A percentile compares a stretch with the other conserved stretches of the same genome.
phyloP scores from a whole-genome alignment of 202 grass and related monocot species.

The Hordeum pubiflorum region DNA sequence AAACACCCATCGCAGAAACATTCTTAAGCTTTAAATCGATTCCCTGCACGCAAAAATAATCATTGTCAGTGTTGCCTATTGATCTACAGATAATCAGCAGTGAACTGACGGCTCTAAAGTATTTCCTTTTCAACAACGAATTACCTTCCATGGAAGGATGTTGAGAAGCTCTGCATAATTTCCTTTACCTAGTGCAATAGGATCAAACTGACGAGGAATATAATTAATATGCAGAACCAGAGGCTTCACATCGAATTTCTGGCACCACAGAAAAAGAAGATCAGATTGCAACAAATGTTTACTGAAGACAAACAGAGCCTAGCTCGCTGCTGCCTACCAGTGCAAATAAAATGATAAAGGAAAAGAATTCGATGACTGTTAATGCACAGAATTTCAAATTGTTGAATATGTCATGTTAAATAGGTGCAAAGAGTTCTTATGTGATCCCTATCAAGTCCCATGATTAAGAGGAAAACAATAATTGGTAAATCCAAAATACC shows the following conservation, averaged over 20 bases:
- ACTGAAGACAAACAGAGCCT: slow-evolving; percentile 8
- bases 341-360: not conserved
- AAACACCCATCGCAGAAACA: slow-evolving; percentile 90
- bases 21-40: slow-evolving; percentile 94
- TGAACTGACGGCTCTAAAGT: not conserved
- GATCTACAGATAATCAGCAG: not conserved
- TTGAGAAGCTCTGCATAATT: slow-evolving; percentile 98
- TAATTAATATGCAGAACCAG: slow-evolving; percentile 85
- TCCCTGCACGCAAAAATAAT: slow-evolving; percentile 52
- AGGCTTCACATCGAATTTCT: slow-evolving; percentile 93
- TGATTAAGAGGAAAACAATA: slow-evolving; percentile 3
- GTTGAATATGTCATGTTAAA: not conserved
- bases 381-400: not conserved
- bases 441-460: not conserved
- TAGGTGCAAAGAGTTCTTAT: not conserved
- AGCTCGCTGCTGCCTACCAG: not conserved
- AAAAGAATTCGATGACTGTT: not conserved
- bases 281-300: slow-evolving; percentile 19
- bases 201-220: slow-evolving; percentile 90
- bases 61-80: slow-evolving; percentile 2
- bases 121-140: not conserved
- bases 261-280: slow-evolving; percentile 22
- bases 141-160: slow-evolving; percentile 97
- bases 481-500: slow-evolving; percentile 41
- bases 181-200: slow-evolving; percentile 76